phyloP scores from a whole-genome alignment of 768 basidiomycete species.

The Russula emetica region DNA sequence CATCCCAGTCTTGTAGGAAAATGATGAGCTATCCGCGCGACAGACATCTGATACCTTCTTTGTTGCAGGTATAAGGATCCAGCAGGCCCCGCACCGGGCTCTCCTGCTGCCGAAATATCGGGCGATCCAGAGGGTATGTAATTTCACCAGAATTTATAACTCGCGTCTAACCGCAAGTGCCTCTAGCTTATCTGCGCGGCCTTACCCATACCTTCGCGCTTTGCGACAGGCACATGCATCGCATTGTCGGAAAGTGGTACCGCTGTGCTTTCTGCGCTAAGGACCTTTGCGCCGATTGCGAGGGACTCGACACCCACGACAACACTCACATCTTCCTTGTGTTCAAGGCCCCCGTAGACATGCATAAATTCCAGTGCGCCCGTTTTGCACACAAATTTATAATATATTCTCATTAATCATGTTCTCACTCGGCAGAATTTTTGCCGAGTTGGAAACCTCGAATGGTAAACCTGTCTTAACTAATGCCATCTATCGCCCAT shows the following conservation, averaged over 20 bases:
- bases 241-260: constrained; percentile 86
- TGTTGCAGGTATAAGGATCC: constrained; percentile 56
- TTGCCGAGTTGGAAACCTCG: constrained; percentile 17
- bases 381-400: not conserved
- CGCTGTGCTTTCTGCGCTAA: constrained; percentile 83
- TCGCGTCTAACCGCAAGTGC: not conserved
- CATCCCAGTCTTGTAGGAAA: constrained; percentile 53
- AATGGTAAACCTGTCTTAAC: constrained; percentile 14
- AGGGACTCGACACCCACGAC: constrained; percentile 77
- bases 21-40: not conserved
- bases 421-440: constrained; percentile 1
- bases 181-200: constrained; percentile 58
- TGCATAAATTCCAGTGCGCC: constrained; percentile 67
- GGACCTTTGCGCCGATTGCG: constrained; percentile 85
- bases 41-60: not conserved
- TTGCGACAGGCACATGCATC: constrained; percentile 82
- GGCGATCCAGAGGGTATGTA: constrained; percentile 55
- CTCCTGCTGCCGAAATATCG: constrained; percentile 36
- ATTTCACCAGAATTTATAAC: not conserved
- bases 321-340: constrained; percentile 79
- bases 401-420: constrained; percentile 15
- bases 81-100: constrained; percentile 45
- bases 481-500: constrained; percentile 12
- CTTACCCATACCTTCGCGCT: constrained; percentile 64
- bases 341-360: constrained; percentile 81